Base-by-base conservation (phyloP, 2,329 filamentous ascomycete genomes). In the Pestalotiopsis sp. region DNA sequence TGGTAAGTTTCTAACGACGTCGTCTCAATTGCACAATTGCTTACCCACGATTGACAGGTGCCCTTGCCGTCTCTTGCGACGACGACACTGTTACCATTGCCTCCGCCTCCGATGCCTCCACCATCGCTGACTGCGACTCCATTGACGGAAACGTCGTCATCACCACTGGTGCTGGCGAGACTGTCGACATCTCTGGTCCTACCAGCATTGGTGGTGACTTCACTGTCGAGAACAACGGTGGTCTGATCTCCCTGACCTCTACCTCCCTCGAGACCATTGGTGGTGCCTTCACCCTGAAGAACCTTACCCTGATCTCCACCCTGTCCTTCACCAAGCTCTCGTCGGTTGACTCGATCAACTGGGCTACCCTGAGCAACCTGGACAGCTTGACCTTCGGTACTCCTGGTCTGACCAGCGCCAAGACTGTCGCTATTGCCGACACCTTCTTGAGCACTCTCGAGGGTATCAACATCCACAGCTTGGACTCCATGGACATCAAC, bases 361-460 rank as follows among this genome's bases (percentile, higher is more conserved):
- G 92, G 87, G 84, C 87, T 69, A 92, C 92, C 73, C 88, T 98
- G 57, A 91, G 91, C 71, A 84, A 81, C 77, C 87, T 84, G 79
- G 87, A 82, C 69, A 73, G 75, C 59, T 75, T 87, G 45, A 81
- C 80, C 45, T 85, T 89, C 73, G 85, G 85, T 72, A 83, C 81
- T 68, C 76, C 82, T 14, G 84, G 85, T 76, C 85, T 98, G 76
- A 89, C 86, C 75, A 84, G 89, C 79, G 93, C 93, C 69, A 83
- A 83, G 72, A 87, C 83, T 71, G 88, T 99, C 74, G 82, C 84
- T 74, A 95, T 99, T 79, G 88, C 90, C 82, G 96, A 99, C 85
- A 99, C 96, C 64, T 90, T 91, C 81, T 88, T 99, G 74, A 87
- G 85, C 79, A 90, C 87, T 73, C 88, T 99, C 69, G 86, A 91